These are phyloP conservation scores for Talaromyces sp. DNA, from an alignment of 2,329 filamentous ascomycete species.

Conservation along the genomic window DNA sequence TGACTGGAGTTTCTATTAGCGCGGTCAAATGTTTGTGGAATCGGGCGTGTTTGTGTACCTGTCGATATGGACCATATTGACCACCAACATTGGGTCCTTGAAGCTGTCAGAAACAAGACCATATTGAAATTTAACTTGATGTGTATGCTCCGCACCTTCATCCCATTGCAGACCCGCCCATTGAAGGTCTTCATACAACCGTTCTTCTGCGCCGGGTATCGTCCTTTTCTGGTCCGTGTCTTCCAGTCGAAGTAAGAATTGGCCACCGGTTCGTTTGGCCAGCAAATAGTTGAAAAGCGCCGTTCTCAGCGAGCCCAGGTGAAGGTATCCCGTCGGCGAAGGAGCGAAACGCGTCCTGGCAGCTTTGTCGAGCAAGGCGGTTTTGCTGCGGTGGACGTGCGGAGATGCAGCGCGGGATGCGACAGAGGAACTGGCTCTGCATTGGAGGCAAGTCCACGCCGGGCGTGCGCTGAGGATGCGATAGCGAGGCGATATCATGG, in stretches of 20 bases:
- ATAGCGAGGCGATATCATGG: not conserved
- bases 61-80: constrained; percentile 76
- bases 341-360: constrained; percentile 85
- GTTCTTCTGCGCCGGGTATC: constrained; percentile 70
- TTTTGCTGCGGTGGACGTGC: constrained; percentile 21
- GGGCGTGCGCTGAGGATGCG: constrained; percentile 7
- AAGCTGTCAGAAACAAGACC: constrained; percentile 7
- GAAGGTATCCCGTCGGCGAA: constrained; percentile 88
- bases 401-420: constrained; percentile 14
- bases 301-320: constrained; percentile 84
- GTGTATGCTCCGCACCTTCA: constrained; percentile 55
- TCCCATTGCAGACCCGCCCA: constrained; percentile 94
- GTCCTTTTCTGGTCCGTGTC: constrained; percentile 93
- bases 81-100: constrained; percentile 74
- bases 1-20: constrained; percentile 50
- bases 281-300: constrained; percentile 93
- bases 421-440: constrained; percentile 27
- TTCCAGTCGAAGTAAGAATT: constrained; percentile 87
- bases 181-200: constrained; percentile 69
- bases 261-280: constrained; percentile 79
- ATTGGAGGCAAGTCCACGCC: constrained; percentile 32
- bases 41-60: constrained; percentile 43
- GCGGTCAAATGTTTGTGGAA: not conserved
- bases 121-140: not conserved
- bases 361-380: constrained; percentile 42